Percentiles rank a stretch among this genome's conserved stretches.
Conservation (phyloP, 257 asterid species). For the Solanum virginianum region DNA sequence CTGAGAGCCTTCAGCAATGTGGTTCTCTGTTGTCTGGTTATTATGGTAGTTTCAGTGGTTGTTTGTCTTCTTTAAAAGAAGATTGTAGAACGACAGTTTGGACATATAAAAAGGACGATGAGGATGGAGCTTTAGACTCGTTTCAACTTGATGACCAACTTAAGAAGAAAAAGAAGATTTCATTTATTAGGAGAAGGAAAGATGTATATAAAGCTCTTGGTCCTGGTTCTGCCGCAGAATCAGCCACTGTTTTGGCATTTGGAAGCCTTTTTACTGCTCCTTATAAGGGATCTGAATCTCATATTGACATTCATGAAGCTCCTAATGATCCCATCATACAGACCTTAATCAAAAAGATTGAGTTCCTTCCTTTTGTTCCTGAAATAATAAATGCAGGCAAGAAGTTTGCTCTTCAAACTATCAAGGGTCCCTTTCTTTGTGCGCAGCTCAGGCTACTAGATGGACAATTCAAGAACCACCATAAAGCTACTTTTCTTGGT, state of each 20-base stretch:
- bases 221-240: slow-evolving; percentile 55
- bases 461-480: slow-evolving; percentile 91
- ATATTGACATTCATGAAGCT: slow-evolving; percentile 70
- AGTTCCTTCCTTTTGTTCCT: slow-evolving; percentile 66
- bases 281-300: slow-evolving; percentile 73
- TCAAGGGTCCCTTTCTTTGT: slow-evolving; percentile 67
- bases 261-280: slow-evolving; percentile 82
- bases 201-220: slow-evolving; percentile 64
- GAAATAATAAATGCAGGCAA: slow-evolving; percentile 66
- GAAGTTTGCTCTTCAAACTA: slow-evolving; percentile 39
- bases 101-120: slow-evolving; percentile 51
- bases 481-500: slow-evolving; percentile 43
- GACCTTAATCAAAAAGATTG: slow-evolving; percentile 39
- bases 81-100: slow-evolving; percentile 84
- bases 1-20: slow-evolving; percentile 41
- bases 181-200: slow-evolving; percentile 57
- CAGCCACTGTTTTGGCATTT: slow-evolving; percentile 48
- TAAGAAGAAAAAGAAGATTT: slow-evolving; percentile 60
- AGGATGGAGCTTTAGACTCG: slow-evolving; percentile 54
- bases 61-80: slow-evolving; percentile 54
- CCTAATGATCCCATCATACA: slow-evolving; percentile 44
- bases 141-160: slow-evolving; percentile 81
- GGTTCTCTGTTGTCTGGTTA: slow-evolving; percentile 71
- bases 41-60: slow-evolving; percentile 25
- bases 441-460: slow-evolving; percentile 83